A percentile compares a stretch with the other conserved stretches of the same genome.
These are phyloP conservation scores for Phytophthora podocarpi DNA, from an alignment of 352 stramenopile species.

Conservation along the genomic window DNA sequence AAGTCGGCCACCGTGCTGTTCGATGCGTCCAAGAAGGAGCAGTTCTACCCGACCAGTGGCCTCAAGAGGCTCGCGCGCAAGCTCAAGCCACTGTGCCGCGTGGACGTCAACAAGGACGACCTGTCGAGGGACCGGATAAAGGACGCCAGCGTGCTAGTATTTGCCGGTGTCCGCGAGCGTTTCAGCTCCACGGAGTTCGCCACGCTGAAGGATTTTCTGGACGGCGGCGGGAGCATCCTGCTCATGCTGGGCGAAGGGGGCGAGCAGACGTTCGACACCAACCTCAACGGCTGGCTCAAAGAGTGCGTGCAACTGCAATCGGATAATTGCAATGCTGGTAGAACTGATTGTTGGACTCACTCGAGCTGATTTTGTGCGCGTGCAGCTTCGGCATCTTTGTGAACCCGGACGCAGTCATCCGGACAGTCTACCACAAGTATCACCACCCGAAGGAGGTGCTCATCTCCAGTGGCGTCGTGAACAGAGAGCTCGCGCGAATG, in stretches of 20 bases:
- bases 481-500: conserved; percentile 90
- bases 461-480: conserved; percentile 94
- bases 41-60: conserved; percentile 88
- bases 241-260: conserved; percentile 93
- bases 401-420: conserved; percentile 89
- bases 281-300: conserved; percentile 95
- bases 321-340: no score
- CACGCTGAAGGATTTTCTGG: conserved; percentile 90
- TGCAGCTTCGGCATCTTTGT: conserved; percentile 84
- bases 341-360: no score
- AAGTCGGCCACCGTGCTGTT: conserved; percentile 78
- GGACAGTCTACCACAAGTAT: conserved; percentile 97
- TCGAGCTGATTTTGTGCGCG: background rate
- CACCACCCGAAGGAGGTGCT: conserved; percentile 96
- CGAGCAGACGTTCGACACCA: conserved; percentile 90
- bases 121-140: conserved; percentile 89
- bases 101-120: conserved; percentile 95
- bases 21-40: conserved; percentile 94
- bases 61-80: conserved; percentile 95
- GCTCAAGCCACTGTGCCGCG: conserved; percentile 89
- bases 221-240: conserved; percentile 88
- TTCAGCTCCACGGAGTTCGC: conserved; percentile 90
- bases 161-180: conserved; percentile 88
- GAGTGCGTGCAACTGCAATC: conserved; percentile 60
- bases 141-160: conserved; percentile 88